Conservation (phyloP, 805 yeast genomes). For the Citeromyces matritensis region DNA sequence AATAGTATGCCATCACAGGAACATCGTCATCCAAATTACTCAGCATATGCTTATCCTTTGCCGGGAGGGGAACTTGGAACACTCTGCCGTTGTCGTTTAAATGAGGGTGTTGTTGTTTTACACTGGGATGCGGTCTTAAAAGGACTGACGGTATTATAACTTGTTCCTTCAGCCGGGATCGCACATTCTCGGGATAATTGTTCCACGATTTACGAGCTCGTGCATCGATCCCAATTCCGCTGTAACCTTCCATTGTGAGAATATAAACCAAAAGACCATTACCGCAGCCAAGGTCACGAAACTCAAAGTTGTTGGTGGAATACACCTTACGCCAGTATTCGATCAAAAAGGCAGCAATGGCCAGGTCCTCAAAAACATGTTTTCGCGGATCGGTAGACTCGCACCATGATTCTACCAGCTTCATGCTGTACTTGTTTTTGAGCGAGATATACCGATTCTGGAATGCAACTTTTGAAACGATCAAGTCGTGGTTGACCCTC, state of each 20-base stretch:
- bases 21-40: slow-evolving; percentile 10
- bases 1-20: slow-evolving; percentile 37
- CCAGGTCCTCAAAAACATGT: slow-evolving; percentile 92
- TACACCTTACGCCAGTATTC: slow-evolving; percentile 61
- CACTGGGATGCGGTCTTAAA: slow-evolving; percentile 55
- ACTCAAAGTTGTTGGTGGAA: slow-evolving; percentile 34
- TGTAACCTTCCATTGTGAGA: slow-evolving; percentile 62
- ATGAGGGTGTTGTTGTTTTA: slow-evolving; percentile 34
- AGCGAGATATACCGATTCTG: slow-evolving; percentile 70
- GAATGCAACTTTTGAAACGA: slow-evolving; percentile 69
- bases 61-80: slow-evolving; percentile 32
- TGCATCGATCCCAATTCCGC: slow-evolving; percentile 82
- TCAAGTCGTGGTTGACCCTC: slow-evolving; percentile 76
- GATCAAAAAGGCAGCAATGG: slow-evolving; percentile 86
- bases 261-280: slow-evolving; percentile 78
- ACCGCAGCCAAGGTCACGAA: slow-evolving; percentile 90
- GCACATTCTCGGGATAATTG: slow-evolving; percentile 53
- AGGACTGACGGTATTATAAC: slow-evolving; percentile 69
- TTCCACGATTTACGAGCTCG: slow-evolving; percentile 81
- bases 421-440: slow-evolving; percentile 69
- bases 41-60: slow-evolving; percentile 7
- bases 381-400: slow-evolving; percentile 91
- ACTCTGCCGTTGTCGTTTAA: slow-evolving; percentile 45
- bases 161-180: slow-evolving; percentile 48
- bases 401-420: slow-evolving; percentile 71